phyloP scores from a whole-genome alignment of 257 asterid genomes.

The Leonotis leonurus region DNA sequence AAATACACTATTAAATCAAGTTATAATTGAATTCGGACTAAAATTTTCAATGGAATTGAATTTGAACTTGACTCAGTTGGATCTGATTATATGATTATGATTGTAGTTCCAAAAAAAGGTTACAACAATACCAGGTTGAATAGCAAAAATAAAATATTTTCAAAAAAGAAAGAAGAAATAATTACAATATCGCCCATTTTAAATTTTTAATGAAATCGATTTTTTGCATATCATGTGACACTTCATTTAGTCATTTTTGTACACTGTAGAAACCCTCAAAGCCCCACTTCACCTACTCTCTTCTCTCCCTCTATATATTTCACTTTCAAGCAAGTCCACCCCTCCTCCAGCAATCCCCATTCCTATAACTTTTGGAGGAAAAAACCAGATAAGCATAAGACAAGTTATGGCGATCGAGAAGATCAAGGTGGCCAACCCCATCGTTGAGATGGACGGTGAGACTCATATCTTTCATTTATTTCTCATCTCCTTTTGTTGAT shows the following conservation, averaged over 20 bases:
- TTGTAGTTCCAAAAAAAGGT: no score
- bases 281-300: conserved; percentile 18
- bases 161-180: background rate
- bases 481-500: conserved; percentile 1
- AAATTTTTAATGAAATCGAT: background rate
- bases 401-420: conserved; percentile 57
- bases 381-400: background rate
- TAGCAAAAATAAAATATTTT: background rate
- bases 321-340: conserved; percentile 1
- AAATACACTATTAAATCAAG: no score
- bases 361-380: background rate
- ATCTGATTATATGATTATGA: no score
- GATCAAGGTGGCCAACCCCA: conserved; percentile 95
- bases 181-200: background rate
- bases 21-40: no score
- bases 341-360: background rate
- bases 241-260: background rate
- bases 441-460: conserved; percentile 99
- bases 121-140: no score
- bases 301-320: background rate
- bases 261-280: conserved; percentile 13
- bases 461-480: conserved; percentile 40
- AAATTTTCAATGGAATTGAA: no score
- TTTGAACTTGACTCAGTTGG: no score
- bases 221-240: background rate